A percentile compares a stretch with the other conserved stretches of the same genome.
Evolutionary conservation across 139 green algal genomes (phyloP).

Genomic region (Coccomyxa sp.): DNA sequence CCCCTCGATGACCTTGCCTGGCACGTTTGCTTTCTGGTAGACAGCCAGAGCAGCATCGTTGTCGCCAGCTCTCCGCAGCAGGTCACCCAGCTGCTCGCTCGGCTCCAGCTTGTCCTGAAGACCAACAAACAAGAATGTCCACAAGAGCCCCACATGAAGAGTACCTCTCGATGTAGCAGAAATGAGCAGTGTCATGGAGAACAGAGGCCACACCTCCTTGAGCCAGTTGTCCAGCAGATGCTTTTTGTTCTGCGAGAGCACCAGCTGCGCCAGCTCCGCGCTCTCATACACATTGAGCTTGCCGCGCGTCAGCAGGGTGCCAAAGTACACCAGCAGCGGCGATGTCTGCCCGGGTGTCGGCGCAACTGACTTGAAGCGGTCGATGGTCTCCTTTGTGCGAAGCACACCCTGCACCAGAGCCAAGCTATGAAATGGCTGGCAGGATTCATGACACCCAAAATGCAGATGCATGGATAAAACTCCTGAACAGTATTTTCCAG

Average conservation of each 20-base stretch:
- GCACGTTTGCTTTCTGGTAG: constrained; percentile 77
- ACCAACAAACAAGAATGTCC: background rate
- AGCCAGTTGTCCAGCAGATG: constrained; percentile 97
- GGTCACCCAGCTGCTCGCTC: constrained; percentile 93
- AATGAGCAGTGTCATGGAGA: background rate
- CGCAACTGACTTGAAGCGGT: constrained; percentile 83
- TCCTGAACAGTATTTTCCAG: no score
- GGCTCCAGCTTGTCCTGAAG: constrained; percentile 86
- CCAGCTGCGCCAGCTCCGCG: constrained; percentile 90
- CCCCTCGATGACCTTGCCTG: constrained; percentile 63
- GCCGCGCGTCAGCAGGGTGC: constrained; percentile 87
- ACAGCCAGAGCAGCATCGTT: constrained; percentile 89
- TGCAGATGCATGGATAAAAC: no score
- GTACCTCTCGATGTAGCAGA: background rate
- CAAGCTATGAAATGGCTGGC: background rate
- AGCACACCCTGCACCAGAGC: constrained; percentile 35
- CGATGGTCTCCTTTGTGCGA: constrained; percentile 71
- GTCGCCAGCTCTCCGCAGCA: constrained; percentile 76
- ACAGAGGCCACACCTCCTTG: constrained; percentile 29
- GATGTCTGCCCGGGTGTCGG: constrained; percentile 85
- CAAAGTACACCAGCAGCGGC: constrained; percentile 98
- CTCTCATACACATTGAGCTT: constrained; percentile 91
- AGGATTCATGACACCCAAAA: no score
- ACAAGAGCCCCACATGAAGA: background rate
- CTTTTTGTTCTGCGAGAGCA: constrained; percentile 98